Conservation (phyloP, 179 eudicot genomes). For the Camellia oleifera region DNA sequence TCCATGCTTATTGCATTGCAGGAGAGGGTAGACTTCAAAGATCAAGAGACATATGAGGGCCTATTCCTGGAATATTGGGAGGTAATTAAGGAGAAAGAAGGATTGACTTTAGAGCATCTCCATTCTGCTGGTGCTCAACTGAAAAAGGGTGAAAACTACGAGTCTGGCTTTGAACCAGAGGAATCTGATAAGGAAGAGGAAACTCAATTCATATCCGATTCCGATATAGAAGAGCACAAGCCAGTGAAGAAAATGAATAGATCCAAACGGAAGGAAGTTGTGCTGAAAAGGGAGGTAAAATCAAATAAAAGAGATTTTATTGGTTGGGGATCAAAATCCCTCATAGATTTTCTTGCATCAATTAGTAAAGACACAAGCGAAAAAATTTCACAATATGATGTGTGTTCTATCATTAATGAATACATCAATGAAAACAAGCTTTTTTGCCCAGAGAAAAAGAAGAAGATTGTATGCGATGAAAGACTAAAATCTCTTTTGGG, state of each 20-base stretch:
- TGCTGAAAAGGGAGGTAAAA: slow-evolving; percentile 22
- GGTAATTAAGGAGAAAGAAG: slow-evolving; percentile 54
- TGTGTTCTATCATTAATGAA: slow-evolving; percentile 33
- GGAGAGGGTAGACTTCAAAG: slow-evolving; percentile 72
- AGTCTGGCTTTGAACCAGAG: slow-evolving; percentile 39
- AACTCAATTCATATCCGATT: slow-evolving; percentile 24
- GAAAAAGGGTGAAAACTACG: slow-evolving; percentile 35
- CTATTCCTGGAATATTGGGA: slow-evolving; percentile 81
- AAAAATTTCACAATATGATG: slow-evolving; percentile 44
- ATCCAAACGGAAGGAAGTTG: slow-evolving; percentile 18
- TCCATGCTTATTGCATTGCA: slow-evolving; percentile 27
- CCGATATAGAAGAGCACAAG: slow-evolving; percentile 21
- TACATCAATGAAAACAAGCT: slow-evolving; percentile 56
- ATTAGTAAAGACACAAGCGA: slow-evolving; percentile 46
- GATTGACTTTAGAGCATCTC: slow-evolving; percentile 39
- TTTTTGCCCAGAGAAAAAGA: slow-evolving; percentile 43
- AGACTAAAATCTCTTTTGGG: slow-evolving; percentile 44
- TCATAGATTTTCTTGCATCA: slow-evolving; percentile 55
- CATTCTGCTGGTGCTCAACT: slow-evolving; percentile 44
- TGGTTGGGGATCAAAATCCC: slow-evolving; percentile 73
- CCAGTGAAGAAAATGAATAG: slow-evolving; percentile 26
- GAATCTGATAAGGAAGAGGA: slow-evolving; percentile 39
- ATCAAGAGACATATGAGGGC: slow-evolving; percentile 66
- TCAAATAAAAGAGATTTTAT: slow-evolving; percentile 38
- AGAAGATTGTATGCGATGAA: slow-evolving; percentile 57